These are phyloP conservation scores for Collariella sp. DNA, from an alignment of 495 filamentous ascomycete species.

Conservation along the genomic window DNA sequence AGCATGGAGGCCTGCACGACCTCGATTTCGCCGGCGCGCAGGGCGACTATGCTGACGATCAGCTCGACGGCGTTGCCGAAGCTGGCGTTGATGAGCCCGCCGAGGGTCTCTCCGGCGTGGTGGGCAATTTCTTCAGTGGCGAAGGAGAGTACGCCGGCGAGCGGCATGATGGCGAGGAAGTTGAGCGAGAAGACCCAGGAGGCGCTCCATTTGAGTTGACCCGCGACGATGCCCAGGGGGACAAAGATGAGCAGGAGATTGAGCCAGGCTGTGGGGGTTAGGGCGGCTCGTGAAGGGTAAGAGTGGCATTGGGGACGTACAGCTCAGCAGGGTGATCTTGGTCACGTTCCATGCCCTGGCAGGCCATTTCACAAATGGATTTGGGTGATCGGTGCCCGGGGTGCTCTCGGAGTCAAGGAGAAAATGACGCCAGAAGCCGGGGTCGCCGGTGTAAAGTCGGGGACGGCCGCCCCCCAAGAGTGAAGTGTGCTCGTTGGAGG, in stretches of 20 bases:
- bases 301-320: conserved; percentile 38
- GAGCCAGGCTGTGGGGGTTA: conserved; percentile 51
- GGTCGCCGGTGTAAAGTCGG: neutral
- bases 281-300: neutral
- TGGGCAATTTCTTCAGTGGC: conserved; percentile 87
- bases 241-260: conserved; percentile 86
- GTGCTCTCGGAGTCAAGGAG: conserved; percentile 38
- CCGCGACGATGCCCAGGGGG: conserved; percentile 77
- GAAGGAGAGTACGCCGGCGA: conserved; percentile 87
- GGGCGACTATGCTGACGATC: conserved; percentile 92
- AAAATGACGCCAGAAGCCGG: conserved; percentile 28
- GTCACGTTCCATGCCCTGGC: conserved; percentile 41
- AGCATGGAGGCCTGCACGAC: conserved; percentile 98
- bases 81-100: conserved; percentile 88
- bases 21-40: conserved; percentile 77
- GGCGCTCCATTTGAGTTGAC: conserved; percentile 61
- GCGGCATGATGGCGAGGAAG: conserved; percentile 90
- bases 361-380: conserved; percentile 51
- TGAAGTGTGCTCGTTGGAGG: conserved; percentile 5
- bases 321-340: conserved; percentile 48
- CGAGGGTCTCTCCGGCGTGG: conserved; percentile 79
- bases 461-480: conserved; percentile 7
- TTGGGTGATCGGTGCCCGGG: conserved; percentile 40
- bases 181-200: conserved; percentile 78
- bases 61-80: conserved; percentile 98